Evolutionary conservation across 768 basidiomycete species (phyloP), one percentile per base, ranked within the genome.

Genomic region (Glaciozyma antarctica): DNA sequence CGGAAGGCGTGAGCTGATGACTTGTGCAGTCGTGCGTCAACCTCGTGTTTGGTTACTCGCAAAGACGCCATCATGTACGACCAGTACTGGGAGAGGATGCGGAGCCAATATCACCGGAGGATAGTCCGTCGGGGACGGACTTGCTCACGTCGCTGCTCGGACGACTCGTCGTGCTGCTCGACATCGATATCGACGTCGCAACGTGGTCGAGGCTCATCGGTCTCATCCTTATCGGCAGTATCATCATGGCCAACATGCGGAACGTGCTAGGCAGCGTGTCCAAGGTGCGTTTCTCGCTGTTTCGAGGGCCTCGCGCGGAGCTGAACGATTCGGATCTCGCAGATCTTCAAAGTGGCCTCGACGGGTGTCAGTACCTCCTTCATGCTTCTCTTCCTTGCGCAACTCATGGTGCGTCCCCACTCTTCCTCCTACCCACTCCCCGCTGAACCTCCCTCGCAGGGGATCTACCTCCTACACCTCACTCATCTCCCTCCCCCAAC

Each of bases 381-480:
- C 68, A 74, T 74, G 73, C 54, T 74, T 2, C 69, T 74, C 24
- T 74, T 72, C 58, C 68, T 74, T 26, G 66, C 73, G 15, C 70
- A 74, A 44, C 68, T 74, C n/a, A 71, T 74, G 73, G 73, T 73
- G 16, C 30, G 72, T 45, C 43, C 21, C 5, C 24, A n/a, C n/a
- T 21, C 34, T 1, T 22, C 58, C 44, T 28, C 7, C 28, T 32
- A 32, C 32, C 32, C 32, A 32, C 32, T 32, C 32, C 32, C 4
- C 4, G 32, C 32, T 32, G 32, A 32, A 32, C 32, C 34, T 9
- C 22, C 28, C 30, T 12, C 41, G 34, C 10, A 73, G 73, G 70
- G 72, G 22, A 66, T 73, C 41, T 74, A 74, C 49, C 72, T 74
- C 53, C 58, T 74, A n/a, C 49, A 74, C 73, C 17, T 74, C 73